Percentiles rank a stretch among this genome's conserved stretches.
phyloP scores from a whole-genome alignment of 2,329 filamentous ascomycete species.

The Fusarium liriodendri region DNA sequence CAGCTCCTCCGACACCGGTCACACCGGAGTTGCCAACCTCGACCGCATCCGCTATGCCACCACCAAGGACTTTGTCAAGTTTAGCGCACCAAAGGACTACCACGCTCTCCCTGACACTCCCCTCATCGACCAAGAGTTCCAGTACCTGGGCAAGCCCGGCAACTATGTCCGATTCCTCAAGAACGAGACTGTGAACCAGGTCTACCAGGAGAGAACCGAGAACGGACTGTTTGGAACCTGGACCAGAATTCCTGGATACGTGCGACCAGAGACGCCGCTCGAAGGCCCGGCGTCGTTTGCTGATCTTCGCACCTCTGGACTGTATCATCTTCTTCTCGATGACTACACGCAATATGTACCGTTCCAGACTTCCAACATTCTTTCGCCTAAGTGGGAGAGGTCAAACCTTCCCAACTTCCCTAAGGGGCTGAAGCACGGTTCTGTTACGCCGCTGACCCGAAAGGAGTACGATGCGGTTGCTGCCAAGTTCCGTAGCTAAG shows the following conservation, averaged over 20 bases:
- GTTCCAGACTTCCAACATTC: conserved; percentile 55
- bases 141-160: conserved; percentile 53
- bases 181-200: conserved; percentile 60
- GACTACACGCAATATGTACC: conserved; percentile 58
- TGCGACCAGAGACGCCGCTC: conserved; percentile 44
- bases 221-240: conserved; percentile 61
- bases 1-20: conserved; percentile 53
- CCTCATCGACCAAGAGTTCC: conserved; percentile 63
- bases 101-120: conserved; percentile 52
- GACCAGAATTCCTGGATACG: conserved; percentile 53
- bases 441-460: conserved; percentile 56
- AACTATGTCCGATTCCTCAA: conserved; percentile 62
- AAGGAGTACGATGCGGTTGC: conserved; percentile 52
- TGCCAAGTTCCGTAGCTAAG: conserved; percentile 15
- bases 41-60: conserved; percentile 61
- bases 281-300: conserved; percentile 54
- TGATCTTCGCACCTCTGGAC: conserved; percentile 48
- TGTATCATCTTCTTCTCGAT: conserved; percentile 58
- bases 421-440: conserved; percentile 59
- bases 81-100: conserved; percentile 58
- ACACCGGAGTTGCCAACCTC: conserved; percentile 55
- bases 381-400: conserved; percentile 42
- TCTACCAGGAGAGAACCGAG: conserved; percentile 59
- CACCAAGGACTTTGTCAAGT: conserved; percentile 62
- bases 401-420: conserved; percentile 54